phyloP scores from a whole-genome alignment of 1,139 yeast species.

The Suhomyces atakaporum region DNA sequence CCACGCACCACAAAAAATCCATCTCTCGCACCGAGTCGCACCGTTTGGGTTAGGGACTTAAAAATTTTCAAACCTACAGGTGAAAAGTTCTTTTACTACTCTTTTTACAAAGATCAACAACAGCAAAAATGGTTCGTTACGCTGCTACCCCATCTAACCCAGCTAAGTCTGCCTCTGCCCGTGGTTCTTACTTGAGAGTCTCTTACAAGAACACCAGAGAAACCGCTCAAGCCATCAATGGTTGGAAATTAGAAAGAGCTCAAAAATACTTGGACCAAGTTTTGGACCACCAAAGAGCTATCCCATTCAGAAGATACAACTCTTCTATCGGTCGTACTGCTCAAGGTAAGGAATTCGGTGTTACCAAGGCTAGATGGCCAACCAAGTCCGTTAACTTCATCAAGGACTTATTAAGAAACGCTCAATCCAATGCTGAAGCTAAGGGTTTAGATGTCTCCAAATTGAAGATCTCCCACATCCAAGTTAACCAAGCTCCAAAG shows the following conservation, averaged over 20 bases:
- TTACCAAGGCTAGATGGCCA: conserved; percentile 99
- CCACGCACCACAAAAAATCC: conserved; percentile 3
- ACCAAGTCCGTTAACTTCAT: conserved; percentile 96
- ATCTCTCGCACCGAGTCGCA: conserved; percentile 10
- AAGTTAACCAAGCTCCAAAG: conserved; percentile 99
- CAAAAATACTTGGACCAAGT: conserved; percentile 96
- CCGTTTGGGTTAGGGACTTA: conserved; percentile 12
- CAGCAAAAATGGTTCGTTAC: conserved; percentile 68
- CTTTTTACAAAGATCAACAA: conserved; percentile 14
- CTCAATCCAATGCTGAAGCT: conserved; percentile 98
- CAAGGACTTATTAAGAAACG: conserved; percentile 93
- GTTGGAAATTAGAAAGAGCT: conserved; percentile 97
- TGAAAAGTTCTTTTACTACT: conserved; percentile 14
- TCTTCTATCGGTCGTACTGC: conserved; percentile 98
- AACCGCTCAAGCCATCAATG: conserved; percentile 97
- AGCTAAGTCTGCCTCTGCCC: conserved; percentile 98
- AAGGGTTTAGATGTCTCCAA: conserved; percentile 97
- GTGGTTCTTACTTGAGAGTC: conserved; percentile 99
- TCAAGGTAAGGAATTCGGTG: conserved; percentile 99
- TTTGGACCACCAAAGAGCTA: conserved; percentile 97
- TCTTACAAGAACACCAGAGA: conserved; percentile 99
- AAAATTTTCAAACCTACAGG: conserved; percentile 12
- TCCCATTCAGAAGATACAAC: conserved; percentile 98
- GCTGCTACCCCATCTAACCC: conserved; percentile 99
- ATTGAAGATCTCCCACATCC: conserved; percentile 95